A percentile compares a stretch with the other conserved stretches of the same genome.
Conservation (phyloP, 495 filamentous ascomycete species). For the Talaromyces adpressus region DNA sequence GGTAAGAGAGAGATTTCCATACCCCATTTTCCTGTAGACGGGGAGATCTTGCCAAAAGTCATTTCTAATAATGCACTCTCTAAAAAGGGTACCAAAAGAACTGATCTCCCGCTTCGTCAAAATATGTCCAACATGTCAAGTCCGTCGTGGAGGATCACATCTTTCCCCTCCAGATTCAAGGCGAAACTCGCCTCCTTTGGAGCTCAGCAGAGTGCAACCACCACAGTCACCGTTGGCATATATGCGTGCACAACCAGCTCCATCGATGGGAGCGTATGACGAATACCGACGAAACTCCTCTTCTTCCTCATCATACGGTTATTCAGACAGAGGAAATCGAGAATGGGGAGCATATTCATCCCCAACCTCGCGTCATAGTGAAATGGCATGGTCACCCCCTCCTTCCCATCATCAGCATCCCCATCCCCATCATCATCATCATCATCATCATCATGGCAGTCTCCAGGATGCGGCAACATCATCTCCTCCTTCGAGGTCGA, state of each 20-base stretch:
- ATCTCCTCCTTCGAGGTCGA: background rate
- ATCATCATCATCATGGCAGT: background rate
- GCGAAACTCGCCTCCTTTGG: constrained; percentile 33
- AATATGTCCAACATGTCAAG: constrained; percentile 46
- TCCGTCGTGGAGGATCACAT: constrained; percentile 37
- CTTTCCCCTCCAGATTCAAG: constrained; percentile 40
- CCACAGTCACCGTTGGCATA: background rate
- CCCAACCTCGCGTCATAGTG: background rate
- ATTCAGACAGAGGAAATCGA: background rate
- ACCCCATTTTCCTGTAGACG: background rate
- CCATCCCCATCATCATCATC: background rate
- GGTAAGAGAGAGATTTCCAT: constrained; percentile 27
- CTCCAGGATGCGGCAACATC: background rate
- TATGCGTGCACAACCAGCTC: background rate
- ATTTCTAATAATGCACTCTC: background rate
- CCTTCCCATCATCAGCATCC: background rate
- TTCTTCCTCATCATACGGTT: background rate
- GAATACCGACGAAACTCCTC: constrained; percentile 7
- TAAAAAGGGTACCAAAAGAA: constrained; percentile 48
- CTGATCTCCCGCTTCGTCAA: constrained; percentile 52
- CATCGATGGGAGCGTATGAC: background rate
- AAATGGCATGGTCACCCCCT: background rate
- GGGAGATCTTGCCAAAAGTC: background rate
- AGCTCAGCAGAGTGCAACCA: constrained; percentile 10
- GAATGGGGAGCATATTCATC: background rate